A percentile compares a stretch with the other conserved stretches of the same genome.
Evolutionary conservation across 108 stramenopile species (phyloP).

Genomic region (Stephanodiscus minutulus): DNA sequence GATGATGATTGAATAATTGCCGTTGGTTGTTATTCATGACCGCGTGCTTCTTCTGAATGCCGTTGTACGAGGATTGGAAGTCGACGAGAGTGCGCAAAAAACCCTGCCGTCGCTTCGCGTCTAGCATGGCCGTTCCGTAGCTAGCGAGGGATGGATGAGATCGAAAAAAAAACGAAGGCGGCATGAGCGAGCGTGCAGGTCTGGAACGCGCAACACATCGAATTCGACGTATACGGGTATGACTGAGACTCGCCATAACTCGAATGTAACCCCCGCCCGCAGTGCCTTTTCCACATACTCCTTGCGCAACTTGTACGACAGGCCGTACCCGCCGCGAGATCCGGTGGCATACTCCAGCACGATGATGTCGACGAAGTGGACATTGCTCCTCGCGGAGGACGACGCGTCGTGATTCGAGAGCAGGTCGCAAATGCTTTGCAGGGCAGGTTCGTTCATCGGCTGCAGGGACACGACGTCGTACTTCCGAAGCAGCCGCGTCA

Average conservation of each 20-base stretch:
- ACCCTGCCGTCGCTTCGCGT: conserved; percentile 57
- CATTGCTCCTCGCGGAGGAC: neutral
- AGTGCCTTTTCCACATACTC: conserved; percentile 52
- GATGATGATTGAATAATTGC: neutral
- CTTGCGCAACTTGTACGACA: conserved; percentile 65
- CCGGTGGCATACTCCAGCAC: conserved; percentile 67
- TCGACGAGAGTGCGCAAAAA: conserved; percentile 63
- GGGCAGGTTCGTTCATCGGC: conserved; percentile 66
- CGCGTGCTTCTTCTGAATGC: conserved; percentile 48
- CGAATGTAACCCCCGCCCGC: conserved; percentile 59
- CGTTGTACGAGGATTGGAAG: conserved; percentile 46
- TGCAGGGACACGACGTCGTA: conserved; percentile 75
- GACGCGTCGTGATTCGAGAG: conserved; percentile 10
- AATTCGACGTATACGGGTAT: neutral
- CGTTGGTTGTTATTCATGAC: conserved; percentile 15
- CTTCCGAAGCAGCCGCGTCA: conserved; percentile 39
- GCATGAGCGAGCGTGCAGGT: neutral
- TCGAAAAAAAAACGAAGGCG: neutral
- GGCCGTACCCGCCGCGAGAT: conserved; percentile 51
- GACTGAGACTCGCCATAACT: conserved; percentile 39
- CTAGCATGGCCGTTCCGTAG: conserved; percentile 67
- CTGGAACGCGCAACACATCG: neutral
- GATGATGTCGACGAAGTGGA: conserved; percentile 50
- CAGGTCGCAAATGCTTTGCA: conserved; percentile 63
- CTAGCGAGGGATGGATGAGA: neutral